Percentiles rank a stretch among this genome's conserved stretches.
These are phyloP conservation scores for Fusarium tricinctum DNA, from an alignment of 2,329 filamentous ascomycete genomes.

Conservation along the genomic window DNA sequence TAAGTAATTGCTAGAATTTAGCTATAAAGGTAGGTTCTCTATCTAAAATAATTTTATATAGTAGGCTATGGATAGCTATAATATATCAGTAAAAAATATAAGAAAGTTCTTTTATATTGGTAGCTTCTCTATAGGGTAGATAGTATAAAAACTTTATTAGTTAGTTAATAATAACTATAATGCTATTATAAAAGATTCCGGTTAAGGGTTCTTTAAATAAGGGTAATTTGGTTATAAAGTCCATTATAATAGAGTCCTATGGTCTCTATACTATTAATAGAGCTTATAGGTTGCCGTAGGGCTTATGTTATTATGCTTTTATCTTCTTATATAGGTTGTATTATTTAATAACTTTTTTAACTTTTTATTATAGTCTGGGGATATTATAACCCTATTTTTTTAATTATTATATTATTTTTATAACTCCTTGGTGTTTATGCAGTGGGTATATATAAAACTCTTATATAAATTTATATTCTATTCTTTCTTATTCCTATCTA, in stretches of 20 bases:
- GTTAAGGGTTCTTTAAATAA: no score
- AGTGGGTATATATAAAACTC: no score
- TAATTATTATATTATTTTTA: no score
- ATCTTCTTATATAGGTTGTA: no score
- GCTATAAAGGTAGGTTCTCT: background rate
- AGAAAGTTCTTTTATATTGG: background rate
- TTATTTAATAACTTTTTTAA: no score
- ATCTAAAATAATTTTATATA: background rate
- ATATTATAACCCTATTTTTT: no score
- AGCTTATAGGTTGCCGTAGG: conserved; percentile 22
- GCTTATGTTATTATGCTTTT: conserved; percentile 10
- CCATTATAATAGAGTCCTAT: conserved; percentile 7
- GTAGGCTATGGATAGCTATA: background rate
- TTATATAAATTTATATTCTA: no score
- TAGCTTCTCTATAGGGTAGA: background rate
- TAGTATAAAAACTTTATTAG: background rate
- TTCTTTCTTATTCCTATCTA: no score
- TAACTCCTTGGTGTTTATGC: no score
- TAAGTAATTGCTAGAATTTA: background rate
- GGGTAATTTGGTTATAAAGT: no score
- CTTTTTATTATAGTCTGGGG: no score
- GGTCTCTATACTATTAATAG: conserved; percentile 12
- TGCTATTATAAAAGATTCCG: no score
- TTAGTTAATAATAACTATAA: background rate
- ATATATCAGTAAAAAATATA: background rate